Conservation (phyloP, 176 grass and related monocot genomes). For the Pontederia crassipes region DNA sequence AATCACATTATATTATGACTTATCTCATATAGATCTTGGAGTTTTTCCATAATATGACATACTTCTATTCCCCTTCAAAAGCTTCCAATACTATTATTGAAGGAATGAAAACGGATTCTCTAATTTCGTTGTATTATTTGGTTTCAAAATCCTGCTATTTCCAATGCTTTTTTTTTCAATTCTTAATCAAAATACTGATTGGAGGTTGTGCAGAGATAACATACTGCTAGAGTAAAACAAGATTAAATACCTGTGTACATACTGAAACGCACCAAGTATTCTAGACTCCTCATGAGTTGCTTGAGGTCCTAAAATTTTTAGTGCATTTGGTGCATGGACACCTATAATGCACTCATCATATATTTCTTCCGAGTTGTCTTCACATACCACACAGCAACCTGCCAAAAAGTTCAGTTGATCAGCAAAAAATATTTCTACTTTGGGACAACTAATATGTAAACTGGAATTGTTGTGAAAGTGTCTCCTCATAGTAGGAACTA, state of each 20-base stretch:
- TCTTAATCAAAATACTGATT: background rate
- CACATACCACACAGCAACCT: slow-evolving; percentile 36
- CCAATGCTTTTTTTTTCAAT: background rate
- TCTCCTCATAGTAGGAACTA: no score
- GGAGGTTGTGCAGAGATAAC: background rate
- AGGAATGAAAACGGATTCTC: no score
- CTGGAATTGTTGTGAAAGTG: no score
- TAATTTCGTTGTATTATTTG: no score
- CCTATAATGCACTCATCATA: slow-evolving; percentile 64
- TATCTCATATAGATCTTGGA: no score
- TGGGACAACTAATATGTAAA: no score
- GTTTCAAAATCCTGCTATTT: no score
- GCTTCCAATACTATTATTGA: no score
- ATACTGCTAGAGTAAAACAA: background rate
- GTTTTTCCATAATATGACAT: no score
- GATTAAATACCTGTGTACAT: slow-evolving; percentile 46
- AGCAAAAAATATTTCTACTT: background rate
- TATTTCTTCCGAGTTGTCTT: background rate
- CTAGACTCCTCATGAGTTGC: slow-evolving; percentile 60
- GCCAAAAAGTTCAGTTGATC: background rate
- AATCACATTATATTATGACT: no score
- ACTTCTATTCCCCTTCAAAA: no score
- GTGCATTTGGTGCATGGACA: slow-evolving; percentile 68
- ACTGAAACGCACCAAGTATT: slow-evolving; percentile 80
- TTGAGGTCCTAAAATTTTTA: slow-evolving; percentile 53